Base-by-base conservation (phyloP, 148 eudicot species). In the Salicornia ramosissima region DNA sequence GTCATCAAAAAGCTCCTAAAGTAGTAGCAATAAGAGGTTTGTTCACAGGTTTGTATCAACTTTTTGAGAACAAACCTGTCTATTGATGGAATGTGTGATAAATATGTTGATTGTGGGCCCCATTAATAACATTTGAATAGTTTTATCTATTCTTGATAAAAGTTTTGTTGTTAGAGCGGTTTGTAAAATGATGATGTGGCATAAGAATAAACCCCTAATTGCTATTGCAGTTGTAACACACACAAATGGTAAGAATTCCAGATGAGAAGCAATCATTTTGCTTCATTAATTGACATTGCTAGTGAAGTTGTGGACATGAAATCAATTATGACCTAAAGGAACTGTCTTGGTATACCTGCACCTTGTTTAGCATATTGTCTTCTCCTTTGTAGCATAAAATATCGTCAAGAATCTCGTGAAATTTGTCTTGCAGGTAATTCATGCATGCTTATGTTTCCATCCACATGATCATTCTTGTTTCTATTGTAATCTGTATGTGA, bases 341-440 rank as follows among this genome's bases (percentile, higher is more conserved):
- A 13, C 2, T 46, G 50, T 19, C 50, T 46, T 46, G 18, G 13
- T 36, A 36, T 36, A 8, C 8, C 40, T 36, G 40, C 40, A 36
- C 40, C 8, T 46, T 46, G 0, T 46, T 46, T 15, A 2, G 50
- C 50, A 46, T 12, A 12, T 12, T 46, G 3, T 11, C 50, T 4
- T 11, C 50, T 4, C 16, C 1, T 46, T 46, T 13, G 50, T 46
- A 1, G 19, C 18, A 46, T 46, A 15, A n/a, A n/a, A n/a, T n/a
- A 46, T 46, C 19, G 2, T 46, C 3, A 14, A 46, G 50, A 14
- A 14, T 4, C 50, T 64, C 43, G 68, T 8, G 14, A 65, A 25
- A 10, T 47, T 30, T 22, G 69, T 65, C 69, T 65, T 49, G 53
- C 53, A 49, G 53, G 53, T 4, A 49, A 49, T n/a, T 18, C 18